Evolutionary conservation across 148 eudicot species (phyloP).

Genomic region (Camellia japonica): DNA sequence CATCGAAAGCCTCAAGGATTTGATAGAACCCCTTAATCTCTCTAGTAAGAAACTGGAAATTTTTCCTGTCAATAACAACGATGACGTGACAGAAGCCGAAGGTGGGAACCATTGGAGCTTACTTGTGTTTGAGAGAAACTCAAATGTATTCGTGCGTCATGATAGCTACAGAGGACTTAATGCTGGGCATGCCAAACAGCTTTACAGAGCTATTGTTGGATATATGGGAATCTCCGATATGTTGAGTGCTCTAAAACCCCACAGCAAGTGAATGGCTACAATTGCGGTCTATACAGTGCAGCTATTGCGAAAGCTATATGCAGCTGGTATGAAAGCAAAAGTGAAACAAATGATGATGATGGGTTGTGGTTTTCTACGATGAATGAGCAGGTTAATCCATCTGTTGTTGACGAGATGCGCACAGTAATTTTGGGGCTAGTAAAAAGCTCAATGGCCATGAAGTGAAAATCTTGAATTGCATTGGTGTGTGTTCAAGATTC

Average conservation of each 20-base stretch:
- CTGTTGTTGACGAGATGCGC: constrained; percentile 45
- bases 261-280: constrained; percentile 68
- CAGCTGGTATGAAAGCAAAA: constrained; percentile 44
- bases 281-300: constrained; percentile 73
- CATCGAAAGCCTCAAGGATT: constrained; percentile 41
- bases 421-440: constrained; percentile 47
- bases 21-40: constrained; percentile 63
- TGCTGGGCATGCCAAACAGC: constrained; percentile 37
- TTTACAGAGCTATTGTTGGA: constrained; percentile 40
- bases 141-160: constrained; percentile 71
- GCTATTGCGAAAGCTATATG: constrained; percentile 72
- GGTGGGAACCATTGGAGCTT: constrained; percentile 95
- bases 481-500: too few species aligned
- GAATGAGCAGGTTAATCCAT: constrained; percentile 47
- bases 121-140: constrained; percentile 54
- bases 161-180: constrained; percentile 60
- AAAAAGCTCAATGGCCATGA: constrained; percentile 35
- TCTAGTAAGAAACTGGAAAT: constrained; percentile 43
- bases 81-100: constrained; percentile 53
- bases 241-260: constrained; percentile 49
- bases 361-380: constrained; percentile 56
- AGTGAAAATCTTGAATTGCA: constrained; percentile 7
- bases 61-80: constrained; percentile 75
- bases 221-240: constrained; percentile 31
- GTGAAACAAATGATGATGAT: constrained; percentile 25